Conservation (phyloP, 768 basidiomycete species). For the Rhizopogon roseolus region DNA sequence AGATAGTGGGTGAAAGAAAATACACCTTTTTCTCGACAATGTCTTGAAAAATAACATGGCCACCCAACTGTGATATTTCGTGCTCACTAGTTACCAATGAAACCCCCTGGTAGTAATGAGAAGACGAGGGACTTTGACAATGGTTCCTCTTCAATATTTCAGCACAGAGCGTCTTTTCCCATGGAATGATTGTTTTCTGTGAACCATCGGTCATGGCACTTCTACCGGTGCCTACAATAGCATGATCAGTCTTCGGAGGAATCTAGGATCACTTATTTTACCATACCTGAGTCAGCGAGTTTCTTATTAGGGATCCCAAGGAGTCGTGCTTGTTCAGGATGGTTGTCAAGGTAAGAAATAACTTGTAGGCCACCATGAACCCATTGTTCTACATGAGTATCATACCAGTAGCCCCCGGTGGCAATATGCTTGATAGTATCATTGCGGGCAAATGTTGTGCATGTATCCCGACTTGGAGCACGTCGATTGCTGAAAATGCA, state of each 20-base stretch:
- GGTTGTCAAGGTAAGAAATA: neutral
- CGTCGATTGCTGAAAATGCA: constrained; percentile 31
- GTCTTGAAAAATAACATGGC: neutral
- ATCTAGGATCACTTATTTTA: neutral
- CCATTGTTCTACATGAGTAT: constrained; percentile 10
- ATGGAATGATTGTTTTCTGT: neutral
- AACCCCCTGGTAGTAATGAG: neutral
- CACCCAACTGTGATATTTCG: neutral
- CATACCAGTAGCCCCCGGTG: constrained; percentile 9
- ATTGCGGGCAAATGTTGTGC: constrained; percentile 8
- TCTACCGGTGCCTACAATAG: neutral
- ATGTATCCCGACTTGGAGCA: constrained; percentile 33
- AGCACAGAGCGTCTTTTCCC: neutral
- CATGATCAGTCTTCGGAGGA: neutral
- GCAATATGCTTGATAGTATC: constrained; percentile 12
- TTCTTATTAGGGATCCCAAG: constrained; percentile 1
- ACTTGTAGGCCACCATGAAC: neutral
- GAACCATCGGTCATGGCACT: neutral
- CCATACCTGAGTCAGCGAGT: neutral
- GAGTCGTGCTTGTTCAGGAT: constrained; percentile 2
- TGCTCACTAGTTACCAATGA: neutral
- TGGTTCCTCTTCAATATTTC: neutral
- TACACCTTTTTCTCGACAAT: neutral
- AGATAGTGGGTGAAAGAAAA: too few relatives aligned
- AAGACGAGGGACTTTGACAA: neutral